A percentile compares a stretch with the other conserved stretches of the same genome.
These are phyloP conservation scores for Marvania coccoides DNA, from an alignment of 139 green algal species.

Conservation along the genomic window DNA sequence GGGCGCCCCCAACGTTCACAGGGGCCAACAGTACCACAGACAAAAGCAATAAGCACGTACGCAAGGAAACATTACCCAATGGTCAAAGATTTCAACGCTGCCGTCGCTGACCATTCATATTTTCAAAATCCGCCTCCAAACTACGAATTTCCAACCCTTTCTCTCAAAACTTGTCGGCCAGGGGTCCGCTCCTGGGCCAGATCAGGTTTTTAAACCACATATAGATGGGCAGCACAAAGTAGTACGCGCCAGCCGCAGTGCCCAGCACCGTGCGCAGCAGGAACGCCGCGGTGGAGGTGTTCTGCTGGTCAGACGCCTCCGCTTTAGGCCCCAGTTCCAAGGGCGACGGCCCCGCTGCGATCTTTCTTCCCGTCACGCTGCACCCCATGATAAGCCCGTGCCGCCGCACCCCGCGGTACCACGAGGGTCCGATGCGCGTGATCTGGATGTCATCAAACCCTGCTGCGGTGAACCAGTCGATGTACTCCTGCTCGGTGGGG, in stretches of 20 bases:
- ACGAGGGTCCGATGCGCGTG: constrained; percentile 86
- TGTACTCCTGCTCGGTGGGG: constrained; percentile 92
- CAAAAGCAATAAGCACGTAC: too few relatives aligned
- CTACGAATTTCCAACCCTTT: too few relatives aligned
- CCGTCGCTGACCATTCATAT: too few relatives aligned
- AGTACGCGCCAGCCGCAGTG: constrained; percentile 68
- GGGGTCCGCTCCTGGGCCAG: constrained; percentile 48
- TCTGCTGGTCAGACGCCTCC: constrained; percentile 44
- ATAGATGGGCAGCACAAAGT: constrained; percentile 80
- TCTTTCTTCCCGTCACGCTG: constrained; percentile 85
- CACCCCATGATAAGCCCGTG: constrained; percentile 98
- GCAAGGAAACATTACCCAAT: too few relatives aligned
- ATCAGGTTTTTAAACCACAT: constrained; percentile 84
- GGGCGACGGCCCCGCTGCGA: constrained; percentile 60
- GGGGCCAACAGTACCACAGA: too few relatives aligned
- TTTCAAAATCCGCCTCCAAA: too few relatives aligned
- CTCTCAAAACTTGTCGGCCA: constrained; percentile 23
- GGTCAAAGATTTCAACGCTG: too few relatives aligned
- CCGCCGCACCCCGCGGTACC: constrained; percentile 87
- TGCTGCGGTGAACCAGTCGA: constrained; percentile 88
- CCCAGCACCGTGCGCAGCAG: constrained; percentile 59
- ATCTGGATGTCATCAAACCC: constrained; percentile 88
- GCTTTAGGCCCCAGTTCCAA: constrained; percentile 59
- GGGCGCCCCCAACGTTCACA: too few relatives aligned
- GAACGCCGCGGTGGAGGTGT: constrained; percentile 63